Evolutionary conservation across 2,329 filamentous ascomycete genomes (phyloP), one percentile per base, ranked within the genome.

Genomic region (Gaeumannomyces sp.): DNA sequence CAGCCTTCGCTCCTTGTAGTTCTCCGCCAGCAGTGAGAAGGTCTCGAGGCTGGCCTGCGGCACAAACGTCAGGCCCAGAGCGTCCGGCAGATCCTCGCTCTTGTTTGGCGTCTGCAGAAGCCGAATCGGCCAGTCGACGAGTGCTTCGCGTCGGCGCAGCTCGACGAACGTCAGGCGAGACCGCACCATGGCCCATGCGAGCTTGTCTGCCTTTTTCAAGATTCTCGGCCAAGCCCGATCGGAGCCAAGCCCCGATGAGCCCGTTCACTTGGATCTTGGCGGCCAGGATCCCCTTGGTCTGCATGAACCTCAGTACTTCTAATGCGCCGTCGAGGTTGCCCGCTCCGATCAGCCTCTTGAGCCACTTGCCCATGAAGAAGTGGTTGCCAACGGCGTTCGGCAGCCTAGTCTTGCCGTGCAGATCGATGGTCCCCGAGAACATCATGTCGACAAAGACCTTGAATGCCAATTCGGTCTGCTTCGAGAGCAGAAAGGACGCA

Each of bases 361-460:
- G 83, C 93, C 93, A 97, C 71, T 92, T 93, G 45, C 89, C 90
- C 69, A 93, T 90, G 75, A 97, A 91, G 76, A 92, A 94, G 68
- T 89, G 88, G 74, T 96, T 95, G 62, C 78, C 80, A 56, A 86
- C 75, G 11, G 79, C 76, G 0, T 78, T 77, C 1, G 84, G 83
- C 65, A 86, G 75, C 62, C 71, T 73, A 10, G 72, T 70, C 62
- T 69, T 72, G 65, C 77, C 78, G 63, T 77, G 77, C 61, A 85
- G 71, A 65, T 85, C 79, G 64, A 86, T 74, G 59, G 79, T 73
- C 6, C 83, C 83, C 4, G 85, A 83, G 65, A 86, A 85, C 87
- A 96, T 93, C 92, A 97, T 96, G 73, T 97, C 92, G 69, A 89
- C 91, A 74, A 96, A 96, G 0, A 92, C 86, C 64, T 86, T 85